These are phyloP conservation scores for Capsella bursapastoris DNA, from an alignment of 345 rosid species.

Conservation along the genomic window DNA sequence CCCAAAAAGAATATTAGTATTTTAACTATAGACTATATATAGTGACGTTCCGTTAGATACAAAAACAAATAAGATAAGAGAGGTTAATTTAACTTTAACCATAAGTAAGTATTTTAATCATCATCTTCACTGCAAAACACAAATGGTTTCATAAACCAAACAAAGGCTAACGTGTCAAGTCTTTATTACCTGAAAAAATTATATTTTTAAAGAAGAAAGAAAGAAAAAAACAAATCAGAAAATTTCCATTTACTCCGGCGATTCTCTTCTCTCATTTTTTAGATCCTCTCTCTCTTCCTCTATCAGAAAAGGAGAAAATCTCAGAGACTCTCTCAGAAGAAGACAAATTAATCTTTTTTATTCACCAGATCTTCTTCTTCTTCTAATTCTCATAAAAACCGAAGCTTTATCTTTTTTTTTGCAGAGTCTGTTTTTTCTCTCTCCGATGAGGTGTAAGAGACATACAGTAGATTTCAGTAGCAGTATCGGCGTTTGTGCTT, in stretches of 20 bases:
- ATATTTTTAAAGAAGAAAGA: not conserved
- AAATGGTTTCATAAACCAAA: slow-evolving; percentile 5
- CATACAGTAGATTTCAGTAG: slow-evolving; percentile 71
- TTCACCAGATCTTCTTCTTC: slow-evolving; percentile 31
- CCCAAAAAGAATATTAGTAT: not conserved
- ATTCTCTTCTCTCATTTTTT: slow-evolving; percentile 18
- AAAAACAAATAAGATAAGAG: too few species aligned
- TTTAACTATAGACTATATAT: not conserved
- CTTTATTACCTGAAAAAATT: slow-evolving; percentile 27
- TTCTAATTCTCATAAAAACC: slow-evolving; percentile 8
- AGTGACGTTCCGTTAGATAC: slow-evolving; percentile 11
- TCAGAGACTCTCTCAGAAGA: slow-evolving; percentile 22
- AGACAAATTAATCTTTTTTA: slow-evolving; percentile 21
- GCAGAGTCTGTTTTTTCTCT: slow-evolving; percentile 14
- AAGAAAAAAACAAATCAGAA: slow-evolving; percentile 30
- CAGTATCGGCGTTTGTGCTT: slow-evolving; percentile 82
- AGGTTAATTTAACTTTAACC: slow-evolving; percentile 24
- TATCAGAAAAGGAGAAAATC: slow-evolving; percentile 11
- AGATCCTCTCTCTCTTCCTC: slow-evolving; percentile 18
- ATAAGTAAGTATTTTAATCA: slow-evolving; percentile 29
- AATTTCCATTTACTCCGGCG: slow-evolving; percentile 32
- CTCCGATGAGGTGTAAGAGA: slow-evolving; percentile 79
- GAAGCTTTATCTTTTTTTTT: not conserved
- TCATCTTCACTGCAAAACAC: not conserved
- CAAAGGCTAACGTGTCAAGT: slow-evolving; percentile 34